Base-by-base conservation (phyloP, 1,139 yeast species). In the Hansenula sp. region DNA sequence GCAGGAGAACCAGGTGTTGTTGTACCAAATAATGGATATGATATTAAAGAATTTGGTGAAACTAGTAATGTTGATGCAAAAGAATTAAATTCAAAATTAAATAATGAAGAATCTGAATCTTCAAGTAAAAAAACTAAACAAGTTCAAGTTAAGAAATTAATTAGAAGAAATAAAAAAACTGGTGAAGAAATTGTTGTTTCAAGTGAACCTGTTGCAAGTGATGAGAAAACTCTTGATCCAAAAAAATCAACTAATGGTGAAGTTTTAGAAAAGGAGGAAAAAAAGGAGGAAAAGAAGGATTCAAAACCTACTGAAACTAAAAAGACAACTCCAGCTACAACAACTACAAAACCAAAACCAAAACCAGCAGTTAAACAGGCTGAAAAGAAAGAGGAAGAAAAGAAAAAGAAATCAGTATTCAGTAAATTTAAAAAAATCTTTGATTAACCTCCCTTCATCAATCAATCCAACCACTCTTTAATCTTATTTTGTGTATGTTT, bases 1-100 rank as follows among this genome's bases (percentile, higher is more conserved):
- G 51, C 66, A 37, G 84, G 84, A 30, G 86, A 78, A 59, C 82
- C 86, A 30, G 86, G 85, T 40, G 68, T 65, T 59, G 77, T 59
- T 45, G 68, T 66, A 60, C 79, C 66, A 57, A 62, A 56, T 47
- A 71, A 66, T 64, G 61, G 69, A 51, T 68, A 56, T 66, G 76
- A 50, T 31, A 77, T 82, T 30, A 75, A 73, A 38, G 74, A 73
- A 32, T 59, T 67, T 37, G 51, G 59, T 26, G 73, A 77, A 48
- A 71, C 79, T 33, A 65, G 74, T 25, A 56, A 59, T 29, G 68
- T 66, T 16, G 67, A 66, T 47, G 73, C 80, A 32, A 74, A 73
- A 56, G 59, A 69, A 22, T 62, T 75, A 46, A 75, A 75, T 51
- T 69, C 60, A 8, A 57, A 60, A 49, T 54, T 62, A 41, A 52